Conservation (phyloP, 331 rosid genomes). For the Malus hybrid region DNA sequence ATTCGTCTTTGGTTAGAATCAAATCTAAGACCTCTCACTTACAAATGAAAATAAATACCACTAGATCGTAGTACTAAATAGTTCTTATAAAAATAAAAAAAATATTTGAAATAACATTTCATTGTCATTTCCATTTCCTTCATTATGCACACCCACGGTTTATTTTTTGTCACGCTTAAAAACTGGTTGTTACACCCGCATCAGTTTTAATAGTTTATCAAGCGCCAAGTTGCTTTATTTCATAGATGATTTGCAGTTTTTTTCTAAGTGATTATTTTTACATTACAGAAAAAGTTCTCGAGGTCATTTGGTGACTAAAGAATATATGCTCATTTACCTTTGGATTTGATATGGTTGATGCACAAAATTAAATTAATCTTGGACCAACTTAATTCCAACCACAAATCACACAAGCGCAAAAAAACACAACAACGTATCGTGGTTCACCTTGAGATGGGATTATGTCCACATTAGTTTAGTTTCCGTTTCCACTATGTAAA, state of each 20-base stretch:
- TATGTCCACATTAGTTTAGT: neutral
- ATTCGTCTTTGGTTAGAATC: too few species aligned
- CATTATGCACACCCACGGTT: too few species aligned
- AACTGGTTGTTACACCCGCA: neutral
- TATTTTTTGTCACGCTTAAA: too few species aligned
- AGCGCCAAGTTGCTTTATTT: neutral
- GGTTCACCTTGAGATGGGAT: neutral
- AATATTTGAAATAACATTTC: too few species aligned
- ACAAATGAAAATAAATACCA: too few species aligned
- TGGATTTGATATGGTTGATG: neutral
- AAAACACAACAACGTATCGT: too few species aligned
- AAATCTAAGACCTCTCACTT: too few species aligned
- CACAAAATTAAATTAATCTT: neutral
- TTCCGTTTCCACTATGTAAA: neutral
- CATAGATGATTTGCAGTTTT: neutral
- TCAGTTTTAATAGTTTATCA: neutral
- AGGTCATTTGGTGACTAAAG: neutral
- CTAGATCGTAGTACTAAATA: too few species aligned
- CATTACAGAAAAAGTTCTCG: neutral
- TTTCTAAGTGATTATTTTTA: too few species aligned
- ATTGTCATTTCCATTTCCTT: too few species aligned
- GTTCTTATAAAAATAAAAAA: too few species aligned
- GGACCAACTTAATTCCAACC: neutral
- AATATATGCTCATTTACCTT: too few species aligned
- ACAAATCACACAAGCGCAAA: neutral